Base-by-base conservation (phyloP, 2,329 filamentous ascomycete genomes). In the Pseudomassariella vexata region DNA sequence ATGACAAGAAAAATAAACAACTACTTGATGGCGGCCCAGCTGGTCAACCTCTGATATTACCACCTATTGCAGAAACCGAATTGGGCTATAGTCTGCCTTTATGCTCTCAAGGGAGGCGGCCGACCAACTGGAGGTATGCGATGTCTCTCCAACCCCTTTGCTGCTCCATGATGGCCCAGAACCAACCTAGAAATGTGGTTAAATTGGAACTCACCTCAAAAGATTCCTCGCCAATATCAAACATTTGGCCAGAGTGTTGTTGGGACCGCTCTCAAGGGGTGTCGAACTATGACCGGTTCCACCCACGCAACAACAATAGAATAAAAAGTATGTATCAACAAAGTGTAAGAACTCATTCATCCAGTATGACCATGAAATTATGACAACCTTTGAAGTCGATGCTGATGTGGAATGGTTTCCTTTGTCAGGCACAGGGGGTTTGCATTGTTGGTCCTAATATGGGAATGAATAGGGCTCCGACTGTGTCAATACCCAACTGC, bases 111-210 rank as follows among this genome's bases (percentile, higher is more conserved):
- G 26, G 8, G 10, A 17, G 16, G 11, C 8, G 26, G 26, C 14
- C 6, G 9, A 17, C 26, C 26, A 18, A 28, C 26, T 28, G 26
- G 19, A 28, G 26, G 12, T 28, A 28, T 28, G 26, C 6, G 16
- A 15, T 28, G 26, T 28, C 26, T 28, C 16, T 17, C 26, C 11
- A 9, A 8, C 12, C 26, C 10, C 6, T 6, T 9, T n/a, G n/a
- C n/a, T n/a, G 6, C 16, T 8, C 26, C 16, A 18, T 17, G 9
- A 12, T 9, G 26, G 19, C 14, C 26, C 26, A 28, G 26, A 28
- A 28, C 26, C 16, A 16, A 6, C 9, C 9, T 14, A 9, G 24
- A 9, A 9, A 11, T 14, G 12, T 14, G 8, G 8, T 26, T 14
- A 26, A 9, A 9, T 9, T 7, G 7, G 15, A 26, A 26, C 7